Conservation (phyloP, 2,329 filamentous ascomycete species). For the Alternaria hordeiaustralica region DNA sequence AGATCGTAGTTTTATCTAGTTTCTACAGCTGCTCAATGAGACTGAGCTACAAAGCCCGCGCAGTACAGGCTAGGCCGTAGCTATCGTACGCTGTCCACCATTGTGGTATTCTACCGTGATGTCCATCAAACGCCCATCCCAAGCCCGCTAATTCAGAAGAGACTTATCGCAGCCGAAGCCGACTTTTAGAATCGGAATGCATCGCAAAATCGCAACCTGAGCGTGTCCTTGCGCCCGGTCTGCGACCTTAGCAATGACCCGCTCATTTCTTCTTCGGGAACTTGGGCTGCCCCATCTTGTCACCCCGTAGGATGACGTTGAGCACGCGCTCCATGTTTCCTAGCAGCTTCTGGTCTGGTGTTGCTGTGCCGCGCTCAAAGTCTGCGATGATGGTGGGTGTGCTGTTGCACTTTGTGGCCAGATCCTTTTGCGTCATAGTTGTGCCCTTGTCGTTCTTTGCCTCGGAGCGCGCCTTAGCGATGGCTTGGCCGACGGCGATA, state of each 20-base stretch:
- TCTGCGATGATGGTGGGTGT: slow-evolving; percentile 80
- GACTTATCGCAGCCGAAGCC: slow-evolving; percentile 9
- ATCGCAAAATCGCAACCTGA: background rate
- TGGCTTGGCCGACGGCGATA: slow-evolving; percentile 79
- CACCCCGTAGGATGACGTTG: slow-evolving; percentile 85
- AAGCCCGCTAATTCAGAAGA: slow-evolving; percentile 38
- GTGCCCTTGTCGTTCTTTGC: slow-evolving; percentile 76
- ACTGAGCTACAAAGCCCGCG: background rate
- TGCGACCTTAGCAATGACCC: slow-evolving; percentile 39
- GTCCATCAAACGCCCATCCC: slow-evolving; percentile 30
- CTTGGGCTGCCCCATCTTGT: slow-evolving; percentile 83
- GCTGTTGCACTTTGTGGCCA: slow-evolving; percentile 88
- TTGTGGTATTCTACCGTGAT: slow-evolving; percentile 19
- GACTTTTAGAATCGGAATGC: background rate
- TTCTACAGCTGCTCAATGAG: slow-evolving; percentile 1
- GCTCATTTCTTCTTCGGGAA: slow-evolving; percentile 66
- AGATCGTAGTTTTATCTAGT: slow-evolving; percentile 16
- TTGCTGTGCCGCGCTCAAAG: slow-evolving; percentile 80
- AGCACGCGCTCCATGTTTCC: slow-evolving; percentile 80
- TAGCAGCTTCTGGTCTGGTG: slow-evolving; percentile 85
- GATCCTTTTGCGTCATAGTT: slow-evolving; percentile 86
- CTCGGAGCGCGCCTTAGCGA: slow-evolving; percentile 77
- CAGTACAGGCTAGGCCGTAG: slow-evolving; percentile 2
- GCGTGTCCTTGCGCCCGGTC: background rate
- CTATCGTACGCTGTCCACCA: slow-evolving; percentile 4